Evolutionary conservation across 2,329 filamentous ascomycete genomes (phyloP).

Genomic region (Hypoxylon sp.): DNA sequence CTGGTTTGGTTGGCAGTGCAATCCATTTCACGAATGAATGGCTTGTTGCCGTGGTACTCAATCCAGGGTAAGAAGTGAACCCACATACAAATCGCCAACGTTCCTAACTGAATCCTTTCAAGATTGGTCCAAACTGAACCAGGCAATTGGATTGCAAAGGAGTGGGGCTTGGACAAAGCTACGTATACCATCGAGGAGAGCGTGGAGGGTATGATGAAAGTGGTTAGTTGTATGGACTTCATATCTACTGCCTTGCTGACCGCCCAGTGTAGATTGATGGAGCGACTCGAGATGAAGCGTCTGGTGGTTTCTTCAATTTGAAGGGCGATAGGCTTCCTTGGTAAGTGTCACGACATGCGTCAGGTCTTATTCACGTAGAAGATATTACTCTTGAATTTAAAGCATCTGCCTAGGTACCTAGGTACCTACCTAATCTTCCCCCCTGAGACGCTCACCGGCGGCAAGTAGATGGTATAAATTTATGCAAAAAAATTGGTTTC

Average conservation of each 20-base stretch:
- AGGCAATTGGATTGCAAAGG: slow-evolving; percentile 40
- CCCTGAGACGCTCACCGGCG: not conserved
- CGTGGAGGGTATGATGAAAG: slow-evolving; percentile 40
- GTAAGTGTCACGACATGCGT: slow-evolving; percentile 22
- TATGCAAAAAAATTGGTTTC: no score
- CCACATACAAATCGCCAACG: not conserved
- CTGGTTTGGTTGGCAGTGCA: slow-evolving; percentile 19
- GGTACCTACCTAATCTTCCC: not conserved
- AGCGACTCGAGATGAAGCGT: slow-evolving; percentile 31
- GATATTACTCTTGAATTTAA: not conserved
- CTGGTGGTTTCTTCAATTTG: slow-evolving; percentile 36
- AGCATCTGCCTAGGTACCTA: not conserved
- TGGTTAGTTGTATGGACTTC: slow-evolving; percentile 29
- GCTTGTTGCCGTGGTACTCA: slow-evolving; percentile 33
- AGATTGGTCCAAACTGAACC: slow-evolving; percentile 41
- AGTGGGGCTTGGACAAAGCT: slow-evolving; percentile 40
- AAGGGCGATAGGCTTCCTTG: slow-evolving; percentile 36
- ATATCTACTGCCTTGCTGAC: slow-evolving; percentile 7
- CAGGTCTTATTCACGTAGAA: not conserved
- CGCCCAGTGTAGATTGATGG: slow-evolving; percentile 30
- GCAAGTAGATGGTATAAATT: slow-evolving; percentile 4
- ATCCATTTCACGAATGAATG: slow-evolving; percentile 39
- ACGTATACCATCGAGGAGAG: slow-evolving; percentile 40
- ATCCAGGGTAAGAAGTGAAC: slow-evolving; percentile 37
- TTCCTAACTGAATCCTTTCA: slow-evolving; percentile 10